These are phyloP conservation scores for Arthrobotrys entomopaga DNA, from an alignment of 2,329 filamentous ascomycete species.

Conservation along the genomic window DNA sequence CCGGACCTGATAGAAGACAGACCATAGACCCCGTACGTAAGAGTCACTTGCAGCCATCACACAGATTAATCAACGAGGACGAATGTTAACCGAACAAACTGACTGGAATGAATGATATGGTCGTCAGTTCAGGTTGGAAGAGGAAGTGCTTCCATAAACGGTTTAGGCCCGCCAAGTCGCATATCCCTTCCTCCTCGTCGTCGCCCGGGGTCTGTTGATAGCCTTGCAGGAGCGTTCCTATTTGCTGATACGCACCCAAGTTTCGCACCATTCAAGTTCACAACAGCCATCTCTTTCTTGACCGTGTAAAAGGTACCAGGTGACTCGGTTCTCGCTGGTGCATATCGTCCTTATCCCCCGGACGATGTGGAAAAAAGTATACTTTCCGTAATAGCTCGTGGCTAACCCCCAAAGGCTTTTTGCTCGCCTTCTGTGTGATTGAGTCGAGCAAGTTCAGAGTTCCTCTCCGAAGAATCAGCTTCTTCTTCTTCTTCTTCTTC, in stretches of 20 bases:
- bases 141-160: slow-evolving; percentile 26
- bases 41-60: slow-evolving; percentile 53
- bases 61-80: slow-evolving; percentile 8
- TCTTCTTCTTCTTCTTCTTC: slow-evolving; percentile 2
- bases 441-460: not conserved
- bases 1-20: not conserved
- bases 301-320: slow-evolving; percentile 26
- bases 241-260: slow-evolving; percentile 50
- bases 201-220: slow-evolving; percentile 9
- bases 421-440: not conserved
- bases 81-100: slow-evolving; percentile 10
- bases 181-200: slow-evolving; percentile 46
- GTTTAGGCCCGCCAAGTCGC: slow-evolving; percentile 47
- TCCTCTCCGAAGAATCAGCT: not conserved
- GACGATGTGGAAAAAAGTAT: slow-evolving; percentile 11
- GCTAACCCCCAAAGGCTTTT: slow-evolving; percentile 22
- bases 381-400: slow-evolving; percentile 8
- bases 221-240: slow-evolving; percentile 20
- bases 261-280: slow-evolving; percentile 35
- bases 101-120: slow-evolving; percentile 10
- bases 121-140: slow-evolving; percentile 20
- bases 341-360: slow-evolving; percentile 39
- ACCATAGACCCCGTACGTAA: slow-evolving; percentile 23
- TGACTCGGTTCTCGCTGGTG: slow-evolving; percentile 49
- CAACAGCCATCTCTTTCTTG: slow-evolving; percentile 31